phyloP scores from a whole-genome alignment of 2,329 filamentous ascomycete genomes.

The Colletotrichum lentis region DNA sequence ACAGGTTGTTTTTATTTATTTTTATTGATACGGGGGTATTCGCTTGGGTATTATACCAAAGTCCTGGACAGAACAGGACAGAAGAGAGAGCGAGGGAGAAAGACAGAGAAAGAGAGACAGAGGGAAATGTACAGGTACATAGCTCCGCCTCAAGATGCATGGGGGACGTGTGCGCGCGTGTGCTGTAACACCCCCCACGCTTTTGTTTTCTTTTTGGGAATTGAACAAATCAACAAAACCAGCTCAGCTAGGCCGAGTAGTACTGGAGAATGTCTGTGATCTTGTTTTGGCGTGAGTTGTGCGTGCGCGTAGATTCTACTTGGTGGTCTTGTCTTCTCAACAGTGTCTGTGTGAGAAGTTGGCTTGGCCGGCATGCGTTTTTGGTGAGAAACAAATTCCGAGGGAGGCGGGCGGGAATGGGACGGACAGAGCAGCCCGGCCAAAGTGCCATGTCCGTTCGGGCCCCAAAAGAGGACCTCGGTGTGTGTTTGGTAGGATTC shows the following conservation, averaged over 20 bases:
- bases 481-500: neutral
- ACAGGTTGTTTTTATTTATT: neutral
- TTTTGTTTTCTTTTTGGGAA: neutral
- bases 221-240: slow-evolving; percentile 1
- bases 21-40: slow-evolving; percentile 11
- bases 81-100: neutral
- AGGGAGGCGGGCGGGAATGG: neutral
- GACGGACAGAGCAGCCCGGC: neutral
- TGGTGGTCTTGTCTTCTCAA: slow-evolving; percentile 19
- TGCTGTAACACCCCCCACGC: slow-evolving; percentile 3
- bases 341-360: slow-evolving; percentile 17
- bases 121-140: slow-evolving; percentile 14
- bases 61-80: slow-evolving; percentile 14
- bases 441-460: neutral
- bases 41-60: slow-evolving; percentile 29
- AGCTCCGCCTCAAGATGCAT: slow-evolving; percentile 15
- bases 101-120: too few species aligned
- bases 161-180: neutral
- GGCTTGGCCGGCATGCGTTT: neutral
- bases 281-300: neutral
- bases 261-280: neutral
- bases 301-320: neutral
- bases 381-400: slow-evolving; percentile 11
- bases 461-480: too few species aligned
- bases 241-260: neutral